A percentile compares a stretch with the other conserved stretches of the same genome.
These are phyloP conservation scores for Trichophyton rubrum DNA, from an alignment of 2,329 filamentous ascomycete genomes.

Conservation along the genomic window DNA sequence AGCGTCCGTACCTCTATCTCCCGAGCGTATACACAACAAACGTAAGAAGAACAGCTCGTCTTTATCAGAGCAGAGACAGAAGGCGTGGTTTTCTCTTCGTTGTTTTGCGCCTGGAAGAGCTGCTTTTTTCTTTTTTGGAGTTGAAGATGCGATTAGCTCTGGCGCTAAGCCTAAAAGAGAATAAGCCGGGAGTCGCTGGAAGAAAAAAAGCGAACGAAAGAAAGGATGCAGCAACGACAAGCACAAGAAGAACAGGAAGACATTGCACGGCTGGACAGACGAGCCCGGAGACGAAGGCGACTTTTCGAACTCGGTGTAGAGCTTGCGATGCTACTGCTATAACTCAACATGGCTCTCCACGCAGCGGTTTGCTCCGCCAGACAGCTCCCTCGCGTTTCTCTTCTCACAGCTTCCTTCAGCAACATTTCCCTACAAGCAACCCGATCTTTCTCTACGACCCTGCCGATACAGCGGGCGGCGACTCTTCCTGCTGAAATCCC, in stretches of 20 bases:
- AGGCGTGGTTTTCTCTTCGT: not conserved
- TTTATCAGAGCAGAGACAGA: not conserved
- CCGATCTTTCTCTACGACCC: conserved; percentile 29
- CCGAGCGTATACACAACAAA: not conserved
- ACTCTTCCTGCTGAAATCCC: conserved; percentile 30
- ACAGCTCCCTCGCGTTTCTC: conserved; percentile 22
- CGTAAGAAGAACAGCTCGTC: not conserved
- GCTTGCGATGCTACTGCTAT: conserved; percentile 8
- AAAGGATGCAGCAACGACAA: not conserved
- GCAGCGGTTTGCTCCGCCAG: conserved; percentile 24
- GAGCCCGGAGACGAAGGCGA: not conserved
- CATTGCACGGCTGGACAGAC: not conserved
- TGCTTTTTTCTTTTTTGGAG: not conserved
- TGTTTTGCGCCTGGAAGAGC: not conserved
- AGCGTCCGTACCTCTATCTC: not conserved
- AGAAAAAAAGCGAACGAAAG: not conserved
- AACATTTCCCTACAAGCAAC: conserved; percentile 28
- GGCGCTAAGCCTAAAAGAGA: conserved; percentile 10
- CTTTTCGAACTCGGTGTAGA: not conserved
- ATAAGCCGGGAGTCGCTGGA: not conserved
- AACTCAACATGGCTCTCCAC: conserved; percentile 9
- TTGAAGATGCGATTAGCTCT: conserved; percentile 9
- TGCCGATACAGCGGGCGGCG: conserved; percentile 18
- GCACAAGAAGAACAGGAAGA: not conserved
- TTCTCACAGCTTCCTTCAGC: conserved; percentile 29